These are phyloP conservation scores for Phytophthora sp. DNA, from an alignment of 352 stramenopile species.

Conservation along the genomic window DNA sequence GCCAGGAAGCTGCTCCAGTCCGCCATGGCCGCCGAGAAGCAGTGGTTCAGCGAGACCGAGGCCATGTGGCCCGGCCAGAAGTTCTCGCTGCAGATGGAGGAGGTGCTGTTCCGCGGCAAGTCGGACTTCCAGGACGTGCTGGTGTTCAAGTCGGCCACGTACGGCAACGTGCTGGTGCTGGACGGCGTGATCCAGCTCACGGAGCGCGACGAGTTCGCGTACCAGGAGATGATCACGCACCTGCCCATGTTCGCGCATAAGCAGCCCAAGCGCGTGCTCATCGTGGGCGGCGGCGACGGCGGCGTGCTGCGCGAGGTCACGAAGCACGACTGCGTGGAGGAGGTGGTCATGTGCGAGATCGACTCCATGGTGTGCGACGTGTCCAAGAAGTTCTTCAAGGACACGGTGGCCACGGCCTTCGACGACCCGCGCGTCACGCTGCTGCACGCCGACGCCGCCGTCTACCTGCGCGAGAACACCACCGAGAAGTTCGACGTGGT, in stretches of 20 bases:
- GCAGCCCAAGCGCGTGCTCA: slow-evolving; percentile 95
- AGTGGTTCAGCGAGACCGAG: slow-evolving; percentile 97
- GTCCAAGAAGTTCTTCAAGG: slow-evolving; percentile 93
- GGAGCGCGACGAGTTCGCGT: slow-evolving; percentile 98
- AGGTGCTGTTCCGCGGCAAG: slow-evolving; percentile 95
- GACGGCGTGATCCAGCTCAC: slow-evolving; percentile 99
- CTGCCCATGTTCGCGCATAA: slow-evolving; percentile 97
- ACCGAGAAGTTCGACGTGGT: slow-evolving; percentile 96
- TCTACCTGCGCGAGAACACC: slow-evolving; percentile 87
- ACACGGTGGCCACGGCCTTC: slow-evolving; percentile 93
- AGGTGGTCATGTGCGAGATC: slow-evolving; percentile 99
- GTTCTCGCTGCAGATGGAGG: slow-evolving; percentile 93
- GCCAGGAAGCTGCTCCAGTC: slow-evolving; percentile 2
- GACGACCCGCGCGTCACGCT: slow-evolving; percentile 96
- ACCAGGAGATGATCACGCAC: slow-evolving; percentile 99
- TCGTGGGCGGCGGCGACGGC: slow-evolving; percentile 98
- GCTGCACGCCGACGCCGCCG: slow-evolving; percentile 91
- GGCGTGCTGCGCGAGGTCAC: slow-evolving; percentile 97
- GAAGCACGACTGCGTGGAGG: slow-evolving; percentile 94
- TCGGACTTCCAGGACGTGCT: slow-evolving; percentile 98
- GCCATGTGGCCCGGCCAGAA: slow-evolving; percentile 94
- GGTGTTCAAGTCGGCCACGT: slow-evolving; percentile 98
- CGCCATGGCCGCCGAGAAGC: slow-evolving; percentile 48
- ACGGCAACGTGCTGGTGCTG: slow-evolving; percentile 98
- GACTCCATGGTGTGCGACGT: slow-evolving; percentile 97